A percentile compares a stretch with the other conserved stretches of the same genome.
Conservation (phyloP, 1,284 basidiomycete genomes). For the Malassezia vespertilionis region DNA sequence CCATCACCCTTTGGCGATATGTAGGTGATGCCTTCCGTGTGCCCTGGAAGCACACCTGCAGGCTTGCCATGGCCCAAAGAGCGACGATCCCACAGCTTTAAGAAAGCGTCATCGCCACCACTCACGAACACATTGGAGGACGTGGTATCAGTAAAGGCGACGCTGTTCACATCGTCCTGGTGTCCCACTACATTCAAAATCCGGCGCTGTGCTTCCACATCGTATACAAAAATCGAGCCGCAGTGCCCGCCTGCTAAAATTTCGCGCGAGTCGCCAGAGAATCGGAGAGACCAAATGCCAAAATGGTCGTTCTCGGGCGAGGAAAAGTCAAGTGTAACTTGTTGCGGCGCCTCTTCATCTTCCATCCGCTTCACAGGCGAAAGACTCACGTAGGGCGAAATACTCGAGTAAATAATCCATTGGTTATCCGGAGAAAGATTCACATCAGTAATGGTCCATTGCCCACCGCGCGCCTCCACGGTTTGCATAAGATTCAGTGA, state of each 20-base stretch:
- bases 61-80: slow-evolving; percentile 68
- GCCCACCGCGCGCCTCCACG: slow-evolving; percentile 33
- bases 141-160: slow-evolving; percentile 82
- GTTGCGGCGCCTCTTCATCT: slow-evolving; percentile 17
- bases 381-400: slow-evolving; percentile 63
- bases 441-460: slow-evolving; percentile 57
- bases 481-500: slow-evolving; percentile 40
- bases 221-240: slow-evolving; percentile 67
- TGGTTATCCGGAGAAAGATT: slow-evolving; percentile 83
- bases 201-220: slow-evolving; percentile 66
- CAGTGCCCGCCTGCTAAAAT: slow-evolving; percentile 57
- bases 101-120: slow-evolving; percentile 81
- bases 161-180: slow-evolving; percentile 78
- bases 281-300: slow-evolving; percentile 78
- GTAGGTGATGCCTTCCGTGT: slow-evolving; percentile 59
- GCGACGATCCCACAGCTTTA: slow-evolving; percentile 92
- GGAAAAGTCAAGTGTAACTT: slow-evolving; percentile 46
- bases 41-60: slow-evolving; percentile 82
- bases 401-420: slow-evolving; percentile 70
- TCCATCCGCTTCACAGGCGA: slow-evolving; percentile 51
- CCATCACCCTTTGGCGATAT: slow-evolving; percentile 60
- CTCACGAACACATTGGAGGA: slow-evolving; percentile 87
- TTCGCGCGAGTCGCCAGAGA: slow-evolving; percentile 89
- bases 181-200: slow-evolving; percentile 77
- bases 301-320: slow-evolving; percentile 39